Percentiles rank a stretch among this genome's conserved stretches.
These are phyloP conservation scores for Gonium pectorale DNA, from an alignment of 139 green algal species.

Conservation along the genomic window DNA sequence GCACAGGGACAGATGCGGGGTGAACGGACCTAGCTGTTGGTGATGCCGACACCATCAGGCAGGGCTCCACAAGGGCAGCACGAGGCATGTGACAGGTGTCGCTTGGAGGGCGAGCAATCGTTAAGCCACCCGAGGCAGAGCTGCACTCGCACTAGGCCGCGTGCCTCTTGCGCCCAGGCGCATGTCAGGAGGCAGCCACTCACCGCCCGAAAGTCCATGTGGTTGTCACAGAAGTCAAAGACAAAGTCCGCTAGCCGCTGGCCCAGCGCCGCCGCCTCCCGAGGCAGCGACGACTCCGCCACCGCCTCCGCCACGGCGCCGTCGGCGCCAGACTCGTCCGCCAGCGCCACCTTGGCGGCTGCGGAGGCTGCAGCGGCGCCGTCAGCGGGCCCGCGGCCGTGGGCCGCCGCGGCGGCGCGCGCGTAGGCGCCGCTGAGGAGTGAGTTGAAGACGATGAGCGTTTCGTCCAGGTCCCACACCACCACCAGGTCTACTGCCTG, in stretches of 20 bases:
- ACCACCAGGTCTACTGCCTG: not conserved
- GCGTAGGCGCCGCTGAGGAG: slow-evolving; percentile 28
- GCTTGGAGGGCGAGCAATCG: too few species aligned
- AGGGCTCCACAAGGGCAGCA: too few species aligned
- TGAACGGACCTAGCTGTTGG: too few species aligned
- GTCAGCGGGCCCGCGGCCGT: not conserved
- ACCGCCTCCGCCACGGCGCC: not conserved
- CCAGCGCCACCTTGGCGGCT: not conserved
- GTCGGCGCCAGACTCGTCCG: not conserved
- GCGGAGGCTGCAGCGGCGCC: not conserved
- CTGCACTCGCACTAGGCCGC: too few species aligned
- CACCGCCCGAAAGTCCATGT: slow-evolving; percentile 24
- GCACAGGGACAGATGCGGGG: too few species aligned
- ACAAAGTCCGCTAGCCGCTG: slow-evolving; percentile 9
- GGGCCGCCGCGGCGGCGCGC: not conserved
- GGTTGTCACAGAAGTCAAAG: slow-evolving; percentile 20
- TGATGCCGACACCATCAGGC: too few species aligned
- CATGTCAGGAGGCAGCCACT: too few species aligned
- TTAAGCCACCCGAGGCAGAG: too few species aligned
- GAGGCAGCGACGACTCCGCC: not conserved
- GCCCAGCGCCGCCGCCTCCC: not conserved
- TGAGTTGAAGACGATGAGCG: slow-evolving; percentile 41
- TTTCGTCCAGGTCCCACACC: slow-evolving; percentile 46
- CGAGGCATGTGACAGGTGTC: too few species aligned
- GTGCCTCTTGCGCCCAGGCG: too few species aligned